Evolutionary conservation across 1,284 basidiomycete genomes (phyloP), one percentile per base, ranked within the genome.

Genomic region (Ganoderma lucidum): DNA sequence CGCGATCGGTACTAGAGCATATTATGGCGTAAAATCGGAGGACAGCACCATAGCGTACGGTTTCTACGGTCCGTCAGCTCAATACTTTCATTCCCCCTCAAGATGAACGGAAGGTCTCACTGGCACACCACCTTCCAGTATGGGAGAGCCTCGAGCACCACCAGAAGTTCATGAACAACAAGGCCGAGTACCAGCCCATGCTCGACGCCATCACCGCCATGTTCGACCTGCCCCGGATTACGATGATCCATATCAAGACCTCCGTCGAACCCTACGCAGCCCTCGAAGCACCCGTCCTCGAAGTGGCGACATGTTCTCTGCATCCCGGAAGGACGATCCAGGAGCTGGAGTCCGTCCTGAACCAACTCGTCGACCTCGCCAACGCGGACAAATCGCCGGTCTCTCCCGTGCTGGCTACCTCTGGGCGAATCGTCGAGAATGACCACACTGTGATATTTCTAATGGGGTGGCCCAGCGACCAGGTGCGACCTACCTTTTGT

Each of bases 1-100:
- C 23, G 23, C 23, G 23, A 23, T 23, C 35, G 35, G 35, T 1
- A 63, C 19, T 59, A 76, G 75, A 62, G 68, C 67, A 37, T 75
- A 73, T 65, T 71, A 68, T 35, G 75, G 75, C 2, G 55, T 74
- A 4, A 63, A 75, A 56, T 58, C 69, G 19, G 75, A 76, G 58
- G 74, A 76, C 51, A 67, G 68, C 37, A 70, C 65, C 51, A 70
- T 71, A 12, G 66, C 62, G 8, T 76, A 75, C 56, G 62, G 70
- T 28, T 63, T 72, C 62, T 66, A 71, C 63, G 71, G 75, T 75
- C 23, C 14, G 59, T 61, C 39, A 5, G 12, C 35, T 56, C 30
- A 2, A 35, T 9, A 39, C 58, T 41, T 35, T 39, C 35, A 60
- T 41, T 5, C n/a, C 19, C 8, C 35, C 19, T 14, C 19, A 23